A percentile compares a stretch with the other conserved stretches of the same genome.
Evolutionary conservation across 2,329 filamentous ascomycete species (phyloP).

Genomic region (Neofusicoccum parvum): DNA sequence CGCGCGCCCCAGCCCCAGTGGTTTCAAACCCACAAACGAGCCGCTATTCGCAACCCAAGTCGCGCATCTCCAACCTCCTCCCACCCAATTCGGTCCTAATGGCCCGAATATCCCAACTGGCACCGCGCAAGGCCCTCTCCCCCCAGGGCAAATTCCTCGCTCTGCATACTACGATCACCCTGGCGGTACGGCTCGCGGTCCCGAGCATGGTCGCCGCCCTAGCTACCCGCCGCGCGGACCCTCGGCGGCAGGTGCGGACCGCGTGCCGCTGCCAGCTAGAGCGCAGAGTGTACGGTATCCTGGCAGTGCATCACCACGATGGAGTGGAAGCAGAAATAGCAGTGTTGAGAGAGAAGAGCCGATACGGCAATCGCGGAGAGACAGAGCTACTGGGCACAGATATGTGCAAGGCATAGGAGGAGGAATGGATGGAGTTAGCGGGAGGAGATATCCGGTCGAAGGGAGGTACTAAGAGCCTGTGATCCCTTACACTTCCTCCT

Average conservation of each 20-base stretch:
- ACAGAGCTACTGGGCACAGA: not conserved
- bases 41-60: conserved; percentile 52
- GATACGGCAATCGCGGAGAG: not conserved
- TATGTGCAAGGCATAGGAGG: conserved; percentile 6
- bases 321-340: conserved; percentile 9
- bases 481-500: not conserved
- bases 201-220: not conserved
- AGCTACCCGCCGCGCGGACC: conserved; percentile 13
- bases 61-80: conserved; percentile 38
- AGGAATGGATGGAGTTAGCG: conserved; percentile 21
- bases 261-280: not conserved
- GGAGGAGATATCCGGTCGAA: conserved; percentile 24
- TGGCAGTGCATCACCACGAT: not conserved
- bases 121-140: not conserved
- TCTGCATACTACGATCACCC: conserved; percentile 9
- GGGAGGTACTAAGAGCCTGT: not conserved
- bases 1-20: conserved; percentile 16
- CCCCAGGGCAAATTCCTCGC: not conserved
- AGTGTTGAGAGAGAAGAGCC: conserved; percentile 10
- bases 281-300: conserved; percentile 15
- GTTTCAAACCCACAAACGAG: conserved; percentile 48
- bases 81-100: conserved; percentile 5
- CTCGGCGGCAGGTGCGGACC: not conserved
- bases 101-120: conserved; percentile 43
- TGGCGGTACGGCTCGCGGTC: not conserved